phyloP scores from a whole-genome alignment of 2,329 filamentous ascomycete species.

The Aureobasidium lini region DNA sequence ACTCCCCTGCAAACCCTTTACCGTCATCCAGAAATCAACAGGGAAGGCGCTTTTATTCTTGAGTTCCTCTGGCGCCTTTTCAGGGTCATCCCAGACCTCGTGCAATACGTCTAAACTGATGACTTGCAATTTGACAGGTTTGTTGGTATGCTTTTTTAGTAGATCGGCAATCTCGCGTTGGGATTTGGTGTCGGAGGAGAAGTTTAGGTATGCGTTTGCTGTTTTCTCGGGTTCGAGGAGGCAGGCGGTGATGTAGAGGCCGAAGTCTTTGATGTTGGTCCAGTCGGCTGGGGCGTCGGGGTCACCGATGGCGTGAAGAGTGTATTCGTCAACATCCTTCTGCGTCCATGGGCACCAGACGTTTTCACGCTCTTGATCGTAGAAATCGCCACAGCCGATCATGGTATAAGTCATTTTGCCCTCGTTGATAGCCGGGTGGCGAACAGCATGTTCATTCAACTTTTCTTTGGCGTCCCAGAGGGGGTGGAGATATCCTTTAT shows the following conservation, averaged over 20 bases:
- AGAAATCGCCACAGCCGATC: slow-evolving; percentile 28
- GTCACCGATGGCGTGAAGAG: slow-evolving; percentile 21
- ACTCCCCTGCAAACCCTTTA: slow-evolving; percentile 21
- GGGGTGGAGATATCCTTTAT: slow-evolving; percentile 20
- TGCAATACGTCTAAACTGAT: slow-evolving; percentile 19
- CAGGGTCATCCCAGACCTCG: slow-evolving; percentile 15
- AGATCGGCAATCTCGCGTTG: slow-evolving; percentile 20
- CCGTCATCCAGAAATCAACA: slow-evolving; percentile 23
- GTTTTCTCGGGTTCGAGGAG: slow-evolving; percentile 20
- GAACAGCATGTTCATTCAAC: slow-evolving; percentile 17
- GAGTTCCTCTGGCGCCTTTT: slow-evolving; percentile 17
- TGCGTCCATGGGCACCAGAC: slow-evolving; percentile 25
- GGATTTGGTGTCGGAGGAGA: slow-evolving; percentile 22
- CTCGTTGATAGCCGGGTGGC: slow-evolving; percentile 20
- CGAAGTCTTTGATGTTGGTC: slow-evolving; percentile 24
- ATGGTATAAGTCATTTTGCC: slow-evolving; percentile 26
- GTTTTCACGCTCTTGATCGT: slow-evolving; percentile 24
- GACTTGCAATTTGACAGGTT: not conserved
- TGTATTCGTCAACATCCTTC: slow-evolving; percentile 18
- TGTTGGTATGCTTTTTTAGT: not conserved
- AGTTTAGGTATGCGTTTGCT: slow-evolving; percentile 21
- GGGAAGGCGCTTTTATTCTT: slow-evolving; percentile 18
- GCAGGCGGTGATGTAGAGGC: slow-evolving; percentile 22
- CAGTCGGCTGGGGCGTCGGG: slow-evolving; percentile 22
- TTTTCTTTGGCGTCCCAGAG: slow-evolving; percentile 17